phyloP scores from a whole-genome alignment of 2,329 filamentous ascomycete species.

The Clathrospora elynae region DNA sequence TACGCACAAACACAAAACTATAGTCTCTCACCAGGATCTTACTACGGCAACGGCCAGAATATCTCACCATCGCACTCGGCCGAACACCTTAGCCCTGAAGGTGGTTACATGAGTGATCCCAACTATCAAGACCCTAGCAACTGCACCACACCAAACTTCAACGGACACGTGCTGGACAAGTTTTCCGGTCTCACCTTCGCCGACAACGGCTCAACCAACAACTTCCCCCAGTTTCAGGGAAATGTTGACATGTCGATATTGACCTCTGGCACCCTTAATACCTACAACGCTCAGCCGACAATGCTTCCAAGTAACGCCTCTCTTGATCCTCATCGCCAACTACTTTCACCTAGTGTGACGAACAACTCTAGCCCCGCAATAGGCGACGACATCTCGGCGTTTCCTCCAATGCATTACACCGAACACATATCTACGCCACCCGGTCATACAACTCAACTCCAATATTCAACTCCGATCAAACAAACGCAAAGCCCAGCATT shows the following conservation, averaged over 20 bases:
- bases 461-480: slow-evolving; percentile 39
- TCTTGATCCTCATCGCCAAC: slow-evolving; percentile 37
- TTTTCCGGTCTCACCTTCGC: slow-evolving; percentile 36
- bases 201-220: slow-evolving; percentile 28
- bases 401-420: slow-evolving; percentile 27
- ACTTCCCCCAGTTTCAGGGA: slow-evolving; percentile 32
- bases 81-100: slow-evolving; percentile 47
- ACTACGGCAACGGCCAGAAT: slow-evolving; percentile 38
- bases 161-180: slow-evolving; percentile 39
- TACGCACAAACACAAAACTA: slow-evolving; percentile 37
- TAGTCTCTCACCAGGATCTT: slow-evolving; percentile 36
- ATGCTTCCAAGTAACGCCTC: slow-evolving; percentile 26
- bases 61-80: slow-evolving; percentile 48
- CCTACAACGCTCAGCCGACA: slow-evolving; percentile 38
- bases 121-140: slow-evolving; percentile 40
- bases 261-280: slow-evolving; percentile 35
- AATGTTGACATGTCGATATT: slow-evolving; percentile 37
- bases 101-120: slow-evolving; percentile 42
- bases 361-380: slow-evolving; percentile 46
- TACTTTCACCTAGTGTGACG: slow-evolving; percentile 46
- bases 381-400: slow-evolving; percentile 34
- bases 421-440: slow-evolving; percentile 39
- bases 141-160: slow-evolving; percentile 42
- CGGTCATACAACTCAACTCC: slow-evolving; percentile 21
- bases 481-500: slow-evolving; percentile 48